Evolutionary conservation across 2,329 filamentous ascomycete genomes (phyloP).

Genomic region (Clonostachys sp.): DNA sequence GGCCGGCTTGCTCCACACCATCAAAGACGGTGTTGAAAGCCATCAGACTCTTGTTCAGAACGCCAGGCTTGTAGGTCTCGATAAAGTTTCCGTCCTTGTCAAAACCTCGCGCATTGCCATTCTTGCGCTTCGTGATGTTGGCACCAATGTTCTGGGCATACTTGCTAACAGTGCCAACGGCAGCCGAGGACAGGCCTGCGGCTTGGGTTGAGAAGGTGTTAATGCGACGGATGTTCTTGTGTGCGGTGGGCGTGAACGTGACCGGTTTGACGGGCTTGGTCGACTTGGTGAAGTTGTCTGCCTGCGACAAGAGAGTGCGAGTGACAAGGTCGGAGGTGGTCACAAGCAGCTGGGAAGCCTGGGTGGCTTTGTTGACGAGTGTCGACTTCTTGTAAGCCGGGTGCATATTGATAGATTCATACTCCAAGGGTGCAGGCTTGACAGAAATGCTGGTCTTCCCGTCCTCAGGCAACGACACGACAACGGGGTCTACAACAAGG

Average conservation of each 20-base stretch:
- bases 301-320: constrained; percentile 71
- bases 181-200: constrained; percentile 76
- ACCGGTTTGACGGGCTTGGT: constrained; percentile 80
- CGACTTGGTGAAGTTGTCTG: constrained; percentile 75
- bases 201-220: constrained; percentile 80
- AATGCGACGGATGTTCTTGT: constrained; percentile 81
- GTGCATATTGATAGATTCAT: constrained; percentile 74
- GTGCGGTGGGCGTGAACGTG: constrained; percentile 81
- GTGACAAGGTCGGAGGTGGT: constrained; percentile 78
- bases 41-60: constrained; percentile 94
- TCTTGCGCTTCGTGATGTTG: constrained; percentile 50
- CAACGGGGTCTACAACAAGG: constrained; percentile 59
- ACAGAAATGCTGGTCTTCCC: constrained; percentile 62
- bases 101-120: constrained; percentile 51
- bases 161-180: constrained; percentile 76
- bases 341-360: constrained; percentile 86
- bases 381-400: constrained; percentile 88
- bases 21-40: constrained; percentile 94
- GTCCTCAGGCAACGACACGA: constrained; percentile 68
- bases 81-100: constrained; percentile 66
- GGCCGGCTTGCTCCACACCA: constrained; percentile 83
- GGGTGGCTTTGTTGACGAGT: constrained; percentile 80
- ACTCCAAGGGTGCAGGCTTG: constrained; percentile 62
- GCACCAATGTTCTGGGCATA: constrained; percentile 90
- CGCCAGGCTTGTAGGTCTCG: constrained; percentile 74